Base-by-base conservation (phyloP, 2,329 filamentous ascomycete species). In the Ascochyta viciae-villosae region DNA sequence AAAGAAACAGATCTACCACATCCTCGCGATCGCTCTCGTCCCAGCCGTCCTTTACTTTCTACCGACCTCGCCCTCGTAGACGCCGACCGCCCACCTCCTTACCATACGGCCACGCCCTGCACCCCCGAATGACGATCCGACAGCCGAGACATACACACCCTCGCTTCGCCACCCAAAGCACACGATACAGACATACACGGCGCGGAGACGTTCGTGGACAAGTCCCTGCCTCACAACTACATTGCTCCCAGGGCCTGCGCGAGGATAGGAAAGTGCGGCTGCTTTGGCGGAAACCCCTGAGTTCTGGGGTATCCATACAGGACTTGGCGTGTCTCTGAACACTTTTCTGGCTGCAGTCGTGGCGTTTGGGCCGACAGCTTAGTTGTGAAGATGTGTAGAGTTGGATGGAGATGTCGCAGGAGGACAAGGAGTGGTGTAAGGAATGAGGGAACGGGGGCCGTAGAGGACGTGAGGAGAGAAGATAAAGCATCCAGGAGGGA, bases 271-370 rank as follows among this genome's bases (percentile, higher is more conserved):
- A 61, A 42, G 54, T 45, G 38, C 13, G 43, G 44, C 23, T 46
- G 39, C 47, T 46, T 40, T 29, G 39, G 44, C 52, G 50, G 50
- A 39, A 33, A 23, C n/a, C 52, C 41, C 53, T 54, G 37, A 27
- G 38, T 61, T 24, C 58, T 48, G 43, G 43, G 41, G 39, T 19
- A 40, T 43, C 48, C 52, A 9, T 52, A 54, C 34, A 51, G 31
- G 39, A n/a, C 34, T 31, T 46, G 40, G 60, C 38, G 57, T 55
- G 60, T 48, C 9, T 45, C 62, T 63, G 61, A 33, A 64, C 62
- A 51, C 62, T 61, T 61, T 63, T 64, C 60, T 37, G 52, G 19
- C 29, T 42, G 8, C 16, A 29, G 19, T 15, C 33, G 34, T 38
- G 27, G 41, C 19, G 29, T 43, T 37, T 42, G 34, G 55, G 49